phyloP scores from a whole-genome alignment of 345 rosid genomes.

The rapeseed (Brassica napus) region DNA sequence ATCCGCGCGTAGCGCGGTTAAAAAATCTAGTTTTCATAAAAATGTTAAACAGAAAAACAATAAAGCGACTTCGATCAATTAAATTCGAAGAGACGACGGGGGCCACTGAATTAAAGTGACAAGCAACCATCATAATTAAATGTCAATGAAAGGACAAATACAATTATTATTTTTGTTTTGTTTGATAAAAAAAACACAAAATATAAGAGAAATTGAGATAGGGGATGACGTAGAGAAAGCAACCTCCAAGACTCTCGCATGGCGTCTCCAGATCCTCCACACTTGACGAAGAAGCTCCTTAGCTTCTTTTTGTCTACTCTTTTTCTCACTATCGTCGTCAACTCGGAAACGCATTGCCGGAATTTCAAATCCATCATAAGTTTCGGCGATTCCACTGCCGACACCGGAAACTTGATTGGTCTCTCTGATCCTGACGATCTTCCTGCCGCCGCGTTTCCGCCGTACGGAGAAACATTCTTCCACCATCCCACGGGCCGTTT shows the following conservation, averaged over 20 bases:
- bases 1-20: too few species aligned
- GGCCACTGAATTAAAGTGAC: not conserved
- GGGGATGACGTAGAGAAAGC: not conserved
- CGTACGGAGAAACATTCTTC: constrained; percentile 54
- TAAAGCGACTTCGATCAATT: not conserved
- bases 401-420: constrained; percentile 48
- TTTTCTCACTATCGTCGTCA: not conserved
- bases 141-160: not conserved
- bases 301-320: constrained; percentile 2
- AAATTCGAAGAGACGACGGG: not conserved
- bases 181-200: not conserved
- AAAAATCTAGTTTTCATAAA: not conserved
- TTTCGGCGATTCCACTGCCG: constrained; percentile 62
- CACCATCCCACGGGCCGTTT: constrained; percentile 50
- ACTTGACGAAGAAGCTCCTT: constrained; percentile 1
- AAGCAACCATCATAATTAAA: not conserved
- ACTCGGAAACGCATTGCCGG: not conserved
- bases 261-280: not conserved
- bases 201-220: not conserved
- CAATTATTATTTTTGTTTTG: not conserved
- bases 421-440: constrained; percentile 17
- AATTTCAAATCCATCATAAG: constrained; percentile 46
- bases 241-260: constrained; percentile 9
- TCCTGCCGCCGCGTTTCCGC: constrained; percentile 38
- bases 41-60: not conserved